phyloP scores from a whole-genome alignment of 148 eudicot species.

The Beta vulgaris region DNA sequence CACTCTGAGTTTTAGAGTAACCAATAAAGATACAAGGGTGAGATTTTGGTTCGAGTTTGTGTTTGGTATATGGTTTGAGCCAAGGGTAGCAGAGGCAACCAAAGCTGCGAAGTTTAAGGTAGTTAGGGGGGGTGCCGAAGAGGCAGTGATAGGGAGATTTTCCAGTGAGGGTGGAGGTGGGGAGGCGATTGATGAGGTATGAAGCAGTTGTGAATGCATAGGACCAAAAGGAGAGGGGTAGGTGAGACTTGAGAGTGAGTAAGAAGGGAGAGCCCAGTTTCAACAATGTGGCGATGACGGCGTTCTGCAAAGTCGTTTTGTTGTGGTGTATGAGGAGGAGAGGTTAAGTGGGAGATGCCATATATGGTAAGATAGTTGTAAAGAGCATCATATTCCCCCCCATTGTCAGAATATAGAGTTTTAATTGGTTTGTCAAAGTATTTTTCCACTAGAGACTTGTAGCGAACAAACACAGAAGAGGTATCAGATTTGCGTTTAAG shows the following conservation, averaged over 20 bases:
- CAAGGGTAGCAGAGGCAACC: background rate
- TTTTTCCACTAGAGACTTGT: background rate
- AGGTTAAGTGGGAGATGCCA: background rate
- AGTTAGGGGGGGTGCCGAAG: background rate
- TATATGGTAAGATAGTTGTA: background rate
- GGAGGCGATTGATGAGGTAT: background rate
- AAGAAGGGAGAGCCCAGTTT: no score
- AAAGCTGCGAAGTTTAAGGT: background rate
- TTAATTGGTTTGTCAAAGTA: background rate
- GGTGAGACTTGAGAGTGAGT: background rate
- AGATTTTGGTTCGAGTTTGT: background rate
- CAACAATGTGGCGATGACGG: background rate
- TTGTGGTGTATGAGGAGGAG: background rate
- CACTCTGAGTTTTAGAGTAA: background rate
- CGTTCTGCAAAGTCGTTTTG: background rate
- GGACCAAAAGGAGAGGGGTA: background rate
- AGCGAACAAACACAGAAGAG: background rate
- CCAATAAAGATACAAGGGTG: background rate
- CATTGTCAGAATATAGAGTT: background rate
- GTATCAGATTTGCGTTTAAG: background rate
- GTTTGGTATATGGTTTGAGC: background rate
- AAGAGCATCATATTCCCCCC: background rate
- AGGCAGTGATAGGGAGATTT: background rate
- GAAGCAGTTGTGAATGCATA: background rate
- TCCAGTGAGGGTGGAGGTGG: background rate